phyloP scores from a whole-genome alignment of 2,329 filamentous ascomycete species.

The Ophiosphaerella herpotricha region DNA sequence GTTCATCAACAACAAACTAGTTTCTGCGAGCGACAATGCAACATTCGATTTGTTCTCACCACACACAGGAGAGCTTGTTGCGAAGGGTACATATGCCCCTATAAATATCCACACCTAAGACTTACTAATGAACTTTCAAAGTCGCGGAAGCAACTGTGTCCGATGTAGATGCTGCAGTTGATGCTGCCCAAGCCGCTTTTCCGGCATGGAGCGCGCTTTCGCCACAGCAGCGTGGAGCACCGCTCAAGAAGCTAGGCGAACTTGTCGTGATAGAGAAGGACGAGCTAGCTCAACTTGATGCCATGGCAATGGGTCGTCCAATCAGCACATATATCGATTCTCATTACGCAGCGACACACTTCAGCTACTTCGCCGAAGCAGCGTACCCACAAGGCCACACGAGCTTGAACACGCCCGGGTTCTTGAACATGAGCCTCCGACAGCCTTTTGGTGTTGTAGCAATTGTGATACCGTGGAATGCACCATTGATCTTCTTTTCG shows the following conservation, averaged over 20 bases:
- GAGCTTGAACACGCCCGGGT: constrained; percentile 53
- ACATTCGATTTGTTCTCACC: constrained; percentile 35
- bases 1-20: constrained; percentile 32
- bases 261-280: constrained; percentile 60
- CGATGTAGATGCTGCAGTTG: constrained; percentile 32
- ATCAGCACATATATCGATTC: constrained; percentile 78
- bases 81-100: constrained; percentile 22
- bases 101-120: background rate
- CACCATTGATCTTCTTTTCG: constrained; percentile 30
- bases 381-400: constrained; percentile 80
- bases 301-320: constrained; percentile 82
- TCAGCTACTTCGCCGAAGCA: constrained; percentile 78
- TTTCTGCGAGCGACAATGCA: constrained; percentile 31
- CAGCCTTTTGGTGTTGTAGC: constrained; percentile 80
- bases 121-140: constrained; percentile 6
- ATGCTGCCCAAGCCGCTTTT: constrained; percentile 31
- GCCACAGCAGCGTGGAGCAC: constrained; percentile 44
- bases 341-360: constrained; percentile 77
- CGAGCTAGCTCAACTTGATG: constrained; percentile 77
- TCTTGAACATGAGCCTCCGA: constrained; percentile 69
- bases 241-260: constrained; percentile 52
- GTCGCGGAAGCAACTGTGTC: constrained; percentile 27
- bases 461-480: constrained; percentile 71
- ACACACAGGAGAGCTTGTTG: constrained; percentile 31
- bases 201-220: constrained; percentile 42